These are phyloP conservation scores for Calonectria henricotiae DNA, from an alignment of 2,329 filamentous ascomycete species.

Conservation along the genomic window DNA sequence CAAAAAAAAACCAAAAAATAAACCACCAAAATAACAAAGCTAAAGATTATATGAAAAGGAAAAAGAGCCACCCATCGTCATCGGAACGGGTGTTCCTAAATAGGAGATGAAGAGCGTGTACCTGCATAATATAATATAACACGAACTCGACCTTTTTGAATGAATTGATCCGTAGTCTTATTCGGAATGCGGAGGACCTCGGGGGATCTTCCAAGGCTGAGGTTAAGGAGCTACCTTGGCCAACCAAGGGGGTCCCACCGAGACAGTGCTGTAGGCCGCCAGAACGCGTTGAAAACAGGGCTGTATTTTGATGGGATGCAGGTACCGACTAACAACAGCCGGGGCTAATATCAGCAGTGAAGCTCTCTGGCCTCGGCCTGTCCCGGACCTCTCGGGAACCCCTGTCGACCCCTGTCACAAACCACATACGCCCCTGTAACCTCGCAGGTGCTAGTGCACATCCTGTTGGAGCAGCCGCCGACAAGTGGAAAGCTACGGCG, in stretches of 20 bases:
- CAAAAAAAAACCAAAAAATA: background rate
- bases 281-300: slow-evolving; percentile 2
- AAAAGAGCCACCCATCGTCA: slow-evolving; percentile 25
- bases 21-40: background rate
- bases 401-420: slow-evolving; percentile 37
- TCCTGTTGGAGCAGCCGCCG: slow-evolving; percentile 14
- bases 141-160: slow-evolving; percentile 13
- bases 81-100: slow-evolving; percentile 11
- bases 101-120: slow-evolving; percentile 10
- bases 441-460: slow-evolving; percentile 29
- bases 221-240: slow-evolving; percentile 39
- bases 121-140: slow-evolving; percentile 28
- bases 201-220: slow-evolving; percentile 33
- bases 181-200: slow-evolving; percentile 33
- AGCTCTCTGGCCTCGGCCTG: slow-evolving; percentile 43
- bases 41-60: slow-evolving; percentile 13
- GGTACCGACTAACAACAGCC: slow-evolving; percentile 36
- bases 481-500: slow-evolving; percentile 30
- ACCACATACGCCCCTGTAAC: slow-evolving; percentile 29
- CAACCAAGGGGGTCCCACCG: background rate
- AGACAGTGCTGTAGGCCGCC: background rate
- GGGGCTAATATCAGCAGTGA: slow-evolving; percentile 30
- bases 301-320: slow-evolving; percentile 24
- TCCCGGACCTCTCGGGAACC: slow-evolving; percentile 33
- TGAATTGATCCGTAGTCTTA: slow-evolving; percentile 23